phyloP scores from a whole-genome alignment of 306 rosid species.

The Rosa multiflora region DNA sequence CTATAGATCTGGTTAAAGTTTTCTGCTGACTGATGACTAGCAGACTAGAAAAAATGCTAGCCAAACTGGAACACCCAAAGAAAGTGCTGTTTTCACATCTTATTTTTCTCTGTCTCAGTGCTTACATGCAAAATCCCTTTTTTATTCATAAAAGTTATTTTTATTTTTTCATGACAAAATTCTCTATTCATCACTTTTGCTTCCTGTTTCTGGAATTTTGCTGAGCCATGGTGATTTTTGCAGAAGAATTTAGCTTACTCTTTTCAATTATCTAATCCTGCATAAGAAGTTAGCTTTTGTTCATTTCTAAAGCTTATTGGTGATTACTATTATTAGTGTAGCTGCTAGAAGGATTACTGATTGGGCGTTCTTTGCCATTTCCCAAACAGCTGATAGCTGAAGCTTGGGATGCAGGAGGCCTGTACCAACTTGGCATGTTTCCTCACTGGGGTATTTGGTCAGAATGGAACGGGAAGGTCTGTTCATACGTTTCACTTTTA shows the following conservation, averaged over 20 bases:
- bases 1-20: not conserved
- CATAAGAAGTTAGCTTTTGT: not conserved
- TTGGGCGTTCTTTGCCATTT: constrained; percentile 24
- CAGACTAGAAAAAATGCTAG: not conserved
- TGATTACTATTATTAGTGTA: not conserved
- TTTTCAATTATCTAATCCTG: not conserved
- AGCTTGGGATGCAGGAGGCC: constrained; percentile 98
- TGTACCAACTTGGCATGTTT: constrained; percentile 92
- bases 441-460: constrained; percentile 99
- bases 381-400: constrained; percentile 84
- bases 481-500: constrained; percentile 32
- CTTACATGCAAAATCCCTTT: not conserved
- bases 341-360: constrained; percentile 4
- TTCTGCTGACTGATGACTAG: not conserved
- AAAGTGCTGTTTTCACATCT: not conserved
- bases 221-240: not conserved
- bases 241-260: not conserved
- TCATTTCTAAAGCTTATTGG: not conserved
- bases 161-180: not conserved
- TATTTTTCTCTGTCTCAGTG: not conserved
- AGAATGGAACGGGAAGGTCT: constrained; percentile 98
- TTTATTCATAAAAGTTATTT: not conserved
- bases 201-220: not conserved
- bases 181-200: not conserved
- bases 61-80: not conserved